Conservation (phyloP, 768 basidiomycete genomes). For the Cytidiella melzeri region DNA sequence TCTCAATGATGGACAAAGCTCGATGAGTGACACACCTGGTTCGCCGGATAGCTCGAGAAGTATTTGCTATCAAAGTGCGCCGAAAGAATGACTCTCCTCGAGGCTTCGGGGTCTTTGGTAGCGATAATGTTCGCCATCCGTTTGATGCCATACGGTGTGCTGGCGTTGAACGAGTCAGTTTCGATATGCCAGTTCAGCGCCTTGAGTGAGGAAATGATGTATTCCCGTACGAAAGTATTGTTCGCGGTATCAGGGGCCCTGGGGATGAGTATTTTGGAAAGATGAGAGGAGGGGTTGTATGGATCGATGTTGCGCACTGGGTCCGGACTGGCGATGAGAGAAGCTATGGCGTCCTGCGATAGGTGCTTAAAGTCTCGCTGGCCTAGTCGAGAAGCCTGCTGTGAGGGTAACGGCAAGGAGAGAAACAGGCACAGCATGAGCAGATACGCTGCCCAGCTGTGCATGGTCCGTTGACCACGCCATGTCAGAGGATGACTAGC, state of each 20-base stretch:
- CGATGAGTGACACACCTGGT: conserved; percentile 50
- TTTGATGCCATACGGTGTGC: conserved; percentile 77
- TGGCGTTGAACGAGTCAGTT: conserved; percentile 70
- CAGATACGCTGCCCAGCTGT: neutral
- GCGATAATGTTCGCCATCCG: conserved; percentile 89
- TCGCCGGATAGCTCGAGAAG: conserved; percentile 61
- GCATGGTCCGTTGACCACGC: neutral
- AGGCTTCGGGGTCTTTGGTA: conserved; percentile 86
- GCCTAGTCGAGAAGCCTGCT: conserved; percentile 27
- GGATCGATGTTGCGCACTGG: conserved; percentile 65
- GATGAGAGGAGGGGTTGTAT: conserved; percentile 57
- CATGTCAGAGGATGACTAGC: too few relatives aligned
- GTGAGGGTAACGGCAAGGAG: conserved; percentile 17
- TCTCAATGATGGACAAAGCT: neutral
- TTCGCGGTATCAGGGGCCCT: conserved; percentile 70
- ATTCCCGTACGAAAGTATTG: conserved; percentile 75
- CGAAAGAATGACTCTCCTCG: conserved; percentile 76
- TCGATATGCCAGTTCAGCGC: conserved; percentile 84
- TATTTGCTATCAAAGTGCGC: conserved; percentile 96
- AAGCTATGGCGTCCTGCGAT: conserved; percentile 42
- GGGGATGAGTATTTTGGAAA: conserved; percentile 84
- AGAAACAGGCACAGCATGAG: conserved; percentile 8
- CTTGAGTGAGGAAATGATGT: conserved; percentile 69
- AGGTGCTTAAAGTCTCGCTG: conserved; percentile 37
- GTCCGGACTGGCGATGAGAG: conserved; percentile 51